Base-by-base conservation (phyloP, 2,329 filamentous ascomycete genomes). In the Diaporthe capsici region DNA sequence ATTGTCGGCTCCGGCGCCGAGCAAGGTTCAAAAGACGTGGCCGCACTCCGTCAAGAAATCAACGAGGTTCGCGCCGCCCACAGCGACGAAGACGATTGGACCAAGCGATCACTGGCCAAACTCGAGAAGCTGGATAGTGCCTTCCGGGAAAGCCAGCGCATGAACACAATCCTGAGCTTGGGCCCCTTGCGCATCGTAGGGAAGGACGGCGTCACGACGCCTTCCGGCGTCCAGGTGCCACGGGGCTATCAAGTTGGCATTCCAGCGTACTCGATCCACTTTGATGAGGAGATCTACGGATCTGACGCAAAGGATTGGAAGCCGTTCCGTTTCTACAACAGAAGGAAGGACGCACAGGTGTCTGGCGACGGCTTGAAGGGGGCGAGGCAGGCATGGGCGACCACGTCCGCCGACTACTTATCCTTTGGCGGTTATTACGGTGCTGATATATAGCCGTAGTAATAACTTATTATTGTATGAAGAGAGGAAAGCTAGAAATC, bases 141-240 rank as follows among this genome's bases (percentile, higher is more conserved):
- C 34, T 79, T 87, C 63, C 84, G 84, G 65, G 86, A 88, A 78
- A 85, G 82, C 47, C 81, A 86, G 72, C 84, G 86, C 0, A 77
- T 86, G 37, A 84, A 84, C 78, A 82, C 80, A 4, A 84, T 87
- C 75, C 79, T 84, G 65, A 82, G 83, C 55, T 78, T 82, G 60
- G 82, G 83, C 25, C 76, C 84, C 70, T 81, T 83, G 80, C 84
- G 84, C 76, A 80, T 81, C 76, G 83, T 85, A 44, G 79, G 83
- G 20, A 81, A 78, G 2, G 79, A 73, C 17, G 84, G 84, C 39
- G 78, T 84, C 63, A 80, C 78, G 5, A 77, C 84, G 22, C 84
- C 83, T 7, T 79, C 81, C 70, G 83, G 84, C 53, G 78, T 81
- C 65, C 81, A 80, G 68, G 70, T 85, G 25, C 83, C 84, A 0